phyloP scores from a whole-genome alignment of 1,284 basidiomycete species.

The Dichomitus squalens region DNA sequence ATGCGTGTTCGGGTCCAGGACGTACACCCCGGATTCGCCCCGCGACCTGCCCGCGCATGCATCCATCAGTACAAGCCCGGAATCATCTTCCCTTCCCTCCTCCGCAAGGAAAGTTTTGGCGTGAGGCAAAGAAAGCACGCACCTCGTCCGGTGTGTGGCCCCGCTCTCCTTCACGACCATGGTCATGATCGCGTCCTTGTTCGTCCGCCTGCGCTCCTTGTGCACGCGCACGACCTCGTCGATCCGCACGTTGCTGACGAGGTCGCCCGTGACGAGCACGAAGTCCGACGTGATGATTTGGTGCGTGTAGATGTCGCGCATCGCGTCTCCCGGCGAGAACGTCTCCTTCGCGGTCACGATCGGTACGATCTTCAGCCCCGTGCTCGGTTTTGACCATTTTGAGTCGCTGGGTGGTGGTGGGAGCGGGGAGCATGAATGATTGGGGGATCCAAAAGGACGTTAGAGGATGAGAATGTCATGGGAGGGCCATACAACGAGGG shows the following conservation, averaged over 20 bases:
- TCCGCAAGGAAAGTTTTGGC: no score
- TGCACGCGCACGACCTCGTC: conserved; percentile 88
- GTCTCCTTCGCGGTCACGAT: conserved; percentile 89
- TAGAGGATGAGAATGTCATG: neutral
- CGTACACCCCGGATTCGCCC: conserved; percentile 74
- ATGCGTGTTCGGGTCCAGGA: conserved; percentile 72
- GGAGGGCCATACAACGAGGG: conserved; percentile 8
- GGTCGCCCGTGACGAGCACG: conserved; percentile 91
- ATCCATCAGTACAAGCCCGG: neutral
- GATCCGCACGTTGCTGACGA: conserved; percentile 92
- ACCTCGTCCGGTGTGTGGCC: conserved; percentile 73
- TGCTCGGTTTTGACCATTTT: conserved; percentile 77
- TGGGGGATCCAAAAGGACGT: conserved; percentile 3
- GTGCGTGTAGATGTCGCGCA: conserved; percentile 95
- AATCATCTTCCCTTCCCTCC: no score
- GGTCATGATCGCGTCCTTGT: conserved; percentile 97
- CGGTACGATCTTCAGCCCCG: conserved; percentile 84
- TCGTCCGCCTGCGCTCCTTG: conserved; percentile 83
- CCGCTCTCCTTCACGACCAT: conserved; percentile 88
- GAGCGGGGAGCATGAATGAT: neutral
- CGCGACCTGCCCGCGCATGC: conserved; percentile 48
- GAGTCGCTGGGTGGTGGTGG: conserved; percentile 54
- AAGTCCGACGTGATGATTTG: conserved; percentile 93
- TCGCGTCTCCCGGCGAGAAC: conserved; percentile 91
- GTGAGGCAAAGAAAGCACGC: conserved; percentile 32